phyloP scores from a whole-genome alignment of 768 basidiomycete genomes.

The Agaricus sinodeliciosus region DNA sequence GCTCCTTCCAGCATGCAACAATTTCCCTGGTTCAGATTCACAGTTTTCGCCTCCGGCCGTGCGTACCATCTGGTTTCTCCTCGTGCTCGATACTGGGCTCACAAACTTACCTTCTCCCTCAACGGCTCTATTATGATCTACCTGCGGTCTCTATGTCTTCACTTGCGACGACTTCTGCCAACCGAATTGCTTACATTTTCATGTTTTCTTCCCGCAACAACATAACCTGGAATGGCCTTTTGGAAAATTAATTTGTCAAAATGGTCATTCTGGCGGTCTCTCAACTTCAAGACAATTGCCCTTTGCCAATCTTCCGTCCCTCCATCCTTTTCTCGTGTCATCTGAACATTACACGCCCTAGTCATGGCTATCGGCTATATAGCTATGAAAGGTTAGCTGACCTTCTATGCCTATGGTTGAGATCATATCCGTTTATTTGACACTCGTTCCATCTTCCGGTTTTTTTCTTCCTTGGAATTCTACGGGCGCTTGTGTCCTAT shows the following conservation, averaged over 20 bases:
- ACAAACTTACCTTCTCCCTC: slow-evolving; percentile 6
- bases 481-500: neutral
- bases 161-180: neutral
- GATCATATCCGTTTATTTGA: slow-evolving; percentile 11
- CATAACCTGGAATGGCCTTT: too few relatives aligned
- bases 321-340: slow-evolving; percentile 1
- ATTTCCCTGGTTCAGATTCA: slow-evolving; percentile 56
- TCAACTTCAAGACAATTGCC: too few relatives aligned
- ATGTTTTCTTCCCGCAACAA: neutral
- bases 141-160: neutral
- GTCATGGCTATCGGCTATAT: slow-evolving; percentile 52
- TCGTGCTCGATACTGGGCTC: slow-evolving; percentile 9
- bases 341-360: slow-evolving; percentile 16
- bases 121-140: slow-evolving; percentile 6
- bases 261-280: too few relatives aligned
- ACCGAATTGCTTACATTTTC: neutral
- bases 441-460: slow-evolving; percentile 1
- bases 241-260: too few relatives aligned
- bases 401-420: slow-evolving; percentile 10
- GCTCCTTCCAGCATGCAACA: slow-evolving; percentile 27
- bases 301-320: neutral
- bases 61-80: slow-evolving; percentile 22
- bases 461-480: slow-evolving; percentile 7
- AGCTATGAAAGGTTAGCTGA: slow-evolving; percentile 50
- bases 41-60: slow-evolving; percentile 39